Percentiles rank a stretch among this genome's conserved stretches.
phyloP scores from a whole-genome alignment of 768 basidiomycete species.

The Pisolithus orientalis region DNA sequence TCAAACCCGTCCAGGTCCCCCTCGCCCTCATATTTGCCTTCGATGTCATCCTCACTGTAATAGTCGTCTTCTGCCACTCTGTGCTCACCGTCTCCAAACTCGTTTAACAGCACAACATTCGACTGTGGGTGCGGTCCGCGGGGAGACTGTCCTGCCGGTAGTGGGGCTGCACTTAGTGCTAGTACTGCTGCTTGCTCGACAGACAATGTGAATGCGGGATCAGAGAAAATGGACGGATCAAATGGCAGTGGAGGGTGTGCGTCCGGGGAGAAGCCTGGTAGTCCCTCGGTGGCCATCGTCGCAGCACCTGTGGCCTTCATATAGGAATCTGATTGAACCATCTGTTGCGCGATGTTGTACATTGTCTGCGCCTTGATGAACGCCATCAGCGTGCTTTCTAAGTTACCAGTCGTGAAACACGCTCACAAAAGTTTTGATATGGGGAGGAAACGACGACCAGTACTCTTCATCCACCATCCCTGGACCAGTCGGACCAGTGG shows the following conservation, averaged over 20 bases:
- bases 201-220: slow-evolving; percentile 45
- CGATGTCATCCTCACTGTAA: slow-evolving; percentile 42
- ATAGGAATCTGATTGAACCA: slow-evolving; percentile 41
- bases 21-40: slow-evolving; percentile 36
- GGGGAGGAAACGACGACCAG: slow-evolving; percentile 62
- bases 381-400: slow-evolving; percentile 25
- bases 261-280: slow-evolving; percentile 36
- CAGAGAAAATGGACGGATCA: slow-evolving; percentile 48
- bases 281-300: slow-evolving; percentile 29
- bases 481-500: slow-evolving; percentile 16
- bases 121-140: slow-evolving; percentile 26
- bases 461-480: slow-evolving; percentile 51
- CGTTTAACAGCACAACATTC: slow-evolving; percentile 35
- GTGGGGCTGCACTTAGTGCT: slow-evolving; percentile 24
- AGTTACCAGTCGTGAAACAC: slow-evolving; percentile 19
- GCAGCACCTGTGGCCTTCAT: slow-evolving; percentile 28
- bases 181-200: slow-evolving; percentile 43
- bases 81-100: slow-evolving; percentile 31
- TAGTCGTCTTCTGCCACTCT: slow-evolving; percentile 37
- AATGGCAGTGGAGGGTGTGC: slow-evolving; percentile 39
- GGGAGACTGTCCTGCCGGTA: slow-evolving; percentile 26
- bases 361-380: slow-evolving; percentile 50
- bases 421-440: slow-evolving; percentile 64
- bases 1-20: slow-evolving; percentile 30
- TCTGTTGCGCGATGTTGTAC: slow-evolving; percentile 65